Conservation (phyloP, 202 grass and related monocot genomes). For the Eragrostis tef region DNA sequence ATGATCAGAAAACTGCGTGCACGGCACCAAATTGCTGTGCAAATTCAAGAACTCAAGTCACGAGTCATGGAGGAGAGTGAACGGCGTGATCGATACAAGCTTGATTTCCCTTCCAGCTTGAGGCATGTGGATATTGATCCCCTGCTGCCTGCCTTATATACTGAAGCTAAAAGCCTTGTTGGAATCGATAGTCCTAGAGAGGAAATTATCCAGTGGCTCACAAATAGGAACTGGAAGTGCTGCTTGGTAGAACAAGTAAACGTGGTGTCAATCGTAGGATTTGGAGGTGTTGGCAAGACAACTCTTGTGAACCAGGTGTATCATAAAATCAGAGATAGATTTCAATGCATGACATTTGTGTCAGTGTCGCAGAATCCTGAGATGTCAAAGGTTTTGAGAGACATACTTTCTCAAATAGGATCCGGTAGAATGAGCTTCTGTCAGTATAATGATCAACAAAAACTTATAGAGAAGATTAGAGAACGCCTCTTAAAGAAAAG, state of each 20-base stretch:
- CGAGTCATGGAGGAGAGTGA: constrained; percentile 33
- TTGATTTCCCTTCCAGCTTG: background rate
- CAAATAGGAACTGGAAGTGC: background rate
- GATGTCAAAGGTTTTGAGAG: background rate
- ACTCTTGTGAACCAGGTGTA: constrained; percentile 36
- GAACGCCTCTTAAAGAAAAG: constrained; percentile 20
- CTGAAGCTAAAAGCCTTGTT: constrained; percentile 12
- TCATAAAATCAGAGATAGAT: background rate
- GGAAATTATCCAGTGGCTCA: background rate
- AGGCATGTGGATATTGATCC: background rate
- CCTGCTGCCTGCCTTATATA: background rate
- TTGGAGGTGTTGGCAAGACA: constrained; percentile 44
- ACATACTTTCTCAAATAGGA: constrained; percentile 30
- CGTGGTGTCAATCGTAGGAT: constrained; percentile 23
- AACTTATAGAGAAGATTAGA: constrained; percentile 27
- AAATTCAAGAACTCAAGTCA: constrained; percentile 36
- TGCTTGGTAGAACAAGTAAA: background rate
- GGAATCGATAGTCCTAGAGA: background rate
- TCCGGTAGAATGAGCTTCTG: background rate
- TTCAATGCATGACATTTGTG: background rate
- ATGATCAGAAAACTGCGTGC: background rate
- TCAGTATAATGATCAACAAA: background rate
- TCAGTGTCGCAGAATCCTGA: background rate
- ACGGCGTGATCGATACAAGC: constrained; percentile 25
- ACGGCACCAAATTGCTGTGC: background rate